Conservation (phyloP, 1,284 basidiomycete species). For the Ustilago tritici region DNA sequence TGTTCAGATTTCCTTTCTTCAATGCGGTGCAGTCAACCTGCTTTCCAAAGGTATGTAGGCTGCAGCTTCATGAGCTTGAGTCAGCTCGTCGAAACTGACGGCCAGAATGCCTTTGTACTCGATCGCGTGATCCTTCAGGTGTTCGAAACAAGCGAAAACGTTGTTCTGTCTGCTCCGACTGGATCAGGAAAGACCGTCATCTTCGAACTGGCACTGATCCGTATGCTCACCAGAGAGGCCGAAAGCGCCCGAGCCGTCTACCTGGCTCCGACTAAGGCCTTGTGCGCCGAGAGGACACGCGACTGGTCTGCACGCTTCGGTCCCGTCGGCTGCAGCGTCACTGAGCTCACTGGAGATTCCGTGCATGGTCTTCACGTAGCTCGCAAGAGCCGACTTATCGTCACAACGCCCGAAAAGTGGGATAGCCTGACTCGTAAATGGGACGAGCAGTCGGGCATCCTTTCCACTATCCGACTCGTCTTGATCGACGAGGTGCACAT, state of each 20-base stretch:
- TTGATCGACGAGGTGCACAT: conserved; percentile 93
- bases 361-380: conserved; percentile 41
- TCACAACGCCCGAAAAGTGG: conserved; percentile 75
- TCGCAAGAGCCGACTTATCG: conserved; percentile 69
- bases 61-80: background rate
- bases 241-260: conserved; percentile 79
- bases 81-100: background rate
- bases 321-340: conserved; percentile 78
- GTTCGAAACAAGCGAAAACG: conserved; percentile 78
- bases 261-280: conserved; percentile 86
- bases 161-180: conserved; percentile 73
- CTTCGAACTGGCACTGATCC: conserved; percentile 90
- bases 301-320: conserved; percentile 88
- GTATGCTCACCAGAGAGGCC: conserved; percentile 75
- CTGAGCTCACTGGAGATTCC: conserved; percentile 78
- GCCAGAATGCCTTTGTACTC: background rate
- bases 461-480: conserved; percentile 71
- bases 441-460: conserved; percentile 54
- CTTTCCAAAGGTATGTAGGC: conserved; percentile 77
- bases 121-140: conserved; percentile 73
- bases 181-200: conserved; percentile 73
- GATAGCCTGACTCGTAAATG: conserved; percentile 58
- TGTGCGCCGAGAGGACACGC: conserved; percentile 84
- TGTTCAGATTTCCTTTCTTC: conserved; percentile 89
- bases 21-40: conserved; percentile 89